Evolutionary conservation across 2,329 filamentous ascomycete genomes (phyloP), one percentile per base, ranked within the genome.

Genomic region (Fusarium longipes): DNA sequence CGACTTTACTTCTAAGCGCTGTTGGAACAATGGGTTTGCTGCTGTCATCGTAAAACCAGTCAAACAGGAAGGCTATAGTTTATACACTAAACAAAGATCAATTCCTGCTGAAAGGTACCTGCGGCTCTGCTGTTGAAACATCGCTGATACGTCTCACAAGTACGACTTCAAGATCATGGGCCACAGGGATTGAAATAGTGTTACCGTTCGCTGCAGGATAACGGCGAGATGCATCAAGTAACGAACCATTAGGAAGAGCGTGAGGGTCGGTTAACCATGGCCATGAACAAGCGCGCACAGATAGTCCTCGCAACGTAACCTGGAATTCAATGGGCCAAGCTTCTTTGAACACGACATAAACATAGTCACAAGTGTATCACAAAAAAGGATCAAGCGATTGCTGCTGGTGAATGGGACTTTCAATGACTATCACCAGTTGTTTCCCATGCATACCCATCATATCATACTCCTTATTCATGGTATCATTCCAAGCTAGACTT

Each of bases 381-480:
- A 20, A 29, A 8, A 33, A 8, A 32, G 24, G 32, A 30, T 25
- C 11, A 17, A 43, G 24, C 20, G 24, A 17, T 33, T 18, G 35
- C 35, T 50, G 36, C 53, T 43, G 39, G 39, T 38, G 50, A 45
- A 57, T 51, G 35, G 39, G 32, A 32, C 54, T 8, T 51, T 55
- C 44, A 32, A 60, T 69, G 52, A 38, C 57, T 59, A 61, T 62
- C 27, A 32, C 29, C 57, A 42, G 49, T 50, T 39, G 30, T 57
- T 49, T 57, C 39, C 27, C 20, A 24, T 58, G 18, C 43, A 30
- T 58, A 30, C 53, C 61, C 49, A 50, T 63, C 65, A 59, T 63
- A 42, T 63, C 63, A 57, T 68, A 62, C 70, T 70, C 67, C 70
- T 70, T 33, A 71, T 50, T 71, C 71, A 56, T 73, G 71, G 71